phyloP scores from a whole-genome alignment of 108 stramenopile genomes.

The Fistulifera solaris region DNA sequence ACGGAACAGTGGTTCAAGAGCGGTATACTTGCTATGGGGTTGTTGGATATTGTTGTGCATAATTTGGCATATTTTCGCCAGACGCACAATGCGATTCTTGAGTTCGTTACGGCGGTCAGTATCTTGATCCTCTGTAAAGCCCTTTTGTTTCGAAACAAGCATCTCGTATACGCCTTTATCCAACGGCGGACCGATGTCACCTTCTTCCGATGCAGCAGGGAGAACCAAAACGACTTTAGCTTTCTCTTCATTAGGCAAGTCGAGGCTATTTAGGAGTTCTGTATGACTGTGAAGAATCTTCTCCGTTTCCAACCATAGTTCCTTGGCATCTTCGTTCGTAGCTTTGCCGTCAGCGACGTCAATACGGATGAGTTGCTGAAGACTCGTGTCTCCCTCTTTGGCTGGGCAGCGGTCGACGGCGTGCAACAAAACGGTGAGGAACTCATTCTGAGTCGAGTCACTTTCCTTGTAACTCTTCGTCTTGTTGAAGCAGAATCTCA shows the following conservation, averaged over 20 bases:
- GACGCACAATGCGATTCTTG: slow-evolving; percentile 77
- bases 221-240: slow-evolving; percentile 52
- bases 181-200: slow-evolving; percentile 51
- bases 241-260: slow-evolving; percentile 67
- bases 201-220: slow-evolving; percentile 32
- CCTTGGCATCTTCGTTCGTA: slow-evolving; percentile 61
- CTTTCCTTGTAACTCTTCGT: slow-evolving; percentile 74
- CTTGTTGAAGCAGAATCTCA: slow-evolving; percentile 81
- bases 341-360: slow-evolving; percentile 40
- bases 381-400: slow-evolving; percentile 63
- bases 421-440: slow-evolving; percentile 77
- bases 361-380: slow-evolving; percentile 71
- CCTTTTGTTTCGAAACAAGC: slow-evolving; percentile 80
- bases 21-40: slow-evolving; percentile 75
- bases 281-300: slow-evolving; percentile 41
- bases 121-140: slow-evolving; percentile 67
- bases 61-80: slow-evolving; percentile 79
- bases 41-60: slow-evolving; percentile 90
- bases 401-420: slow-evolving; percentile 77
- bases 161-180: slow-evolving; percentile 89
- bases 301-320: slow-evolving; percentile 77
- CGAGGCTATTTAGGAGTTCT: slow-evolving; percentile 50
- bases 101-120: slow-evolving; percentile 78
- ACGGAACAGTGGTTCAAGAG: slow-evolving; percentile 76
- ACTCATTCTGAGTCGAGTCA: slow-evolving; percentile 81